Evolutionary conservation across 352 stramenopile species (phyloP).

Genomic region (Globisporangium sylvaticum): DNA sequence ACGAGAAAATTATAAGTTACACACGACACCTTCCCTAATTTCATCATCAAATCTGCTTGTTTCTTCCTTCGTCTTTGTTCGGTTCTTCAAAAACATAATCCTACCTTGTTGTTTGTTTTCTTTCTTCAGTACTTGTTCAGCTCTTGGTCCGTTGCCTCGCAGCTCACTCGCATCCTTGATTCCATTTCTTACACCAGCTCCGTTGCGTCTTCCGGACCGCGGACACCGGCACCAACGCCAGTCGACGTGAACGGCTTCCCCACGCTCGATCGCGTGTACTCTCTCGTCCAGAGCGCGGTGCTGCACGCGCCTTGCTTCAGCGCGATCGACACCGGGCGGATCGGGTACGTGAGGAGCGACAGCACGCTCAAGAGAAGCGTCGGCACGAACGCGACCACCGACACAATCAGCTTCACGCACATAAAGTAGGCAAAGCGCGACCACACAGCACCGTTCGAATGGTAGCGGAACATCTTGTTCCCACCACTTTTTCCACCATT

Average conservation of each 20-base stretch:
- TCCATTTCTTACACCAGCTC: slow-evolving; percentile 30
- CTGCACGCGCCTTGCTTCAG: slow-evolving; percentile 39
- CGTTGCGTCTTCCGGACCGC: slow-evolving; percentile 21
- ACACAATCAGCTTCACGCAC: slow-evolving; percentile 58
- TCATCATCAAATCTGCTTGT: slow-evolving; percentile 4
- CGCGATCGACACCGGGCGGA: slow-evolving; percentile 40
- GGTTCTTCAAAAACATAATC: slow-evolving; percentile 4
- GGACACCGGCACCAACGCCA: slow-evolving; percentile 9
- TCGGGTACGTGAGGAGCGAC: slow-evolving; percentile 50
- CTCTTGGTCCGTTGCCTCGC: background rate
- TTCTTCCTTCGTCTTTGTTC: background rate
- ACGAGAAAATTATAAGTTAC: slow-evolving; percentile 27
- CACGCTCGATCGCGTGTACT: slow-evolving; percentile 61
- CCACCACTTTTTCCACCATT: slow-evolving; percentile 18
- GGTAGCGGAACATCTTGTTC: slow-evolving; percentile 53
- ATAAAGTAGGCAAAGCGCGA: slow-evolving; percentile 68
- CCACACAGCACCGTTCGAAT: slow-evolving; percentile 55
- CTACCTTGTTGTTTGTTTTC: slow-evolving; percentile 9
- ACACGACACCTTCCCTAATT: slow-evolving; percentile 8
- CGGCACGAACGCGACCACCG: slow-evolving; percentile 48
- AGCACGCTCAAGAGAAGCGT: slow-evolving; percentile 50
- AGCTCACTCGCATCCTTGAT: background rate
- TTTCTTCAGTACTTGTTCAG: background rate
- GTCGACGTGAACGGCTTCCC: slow-evolving; percentile 35
- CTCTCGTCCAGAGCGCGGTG: slow-evolving; percentile 54